These are phyloP conservation scores for Penicillium oxalicum DNA, from an alignment of 2,329 filamentous ascomycete genomes.

Conservation along the genomic window DNA sequence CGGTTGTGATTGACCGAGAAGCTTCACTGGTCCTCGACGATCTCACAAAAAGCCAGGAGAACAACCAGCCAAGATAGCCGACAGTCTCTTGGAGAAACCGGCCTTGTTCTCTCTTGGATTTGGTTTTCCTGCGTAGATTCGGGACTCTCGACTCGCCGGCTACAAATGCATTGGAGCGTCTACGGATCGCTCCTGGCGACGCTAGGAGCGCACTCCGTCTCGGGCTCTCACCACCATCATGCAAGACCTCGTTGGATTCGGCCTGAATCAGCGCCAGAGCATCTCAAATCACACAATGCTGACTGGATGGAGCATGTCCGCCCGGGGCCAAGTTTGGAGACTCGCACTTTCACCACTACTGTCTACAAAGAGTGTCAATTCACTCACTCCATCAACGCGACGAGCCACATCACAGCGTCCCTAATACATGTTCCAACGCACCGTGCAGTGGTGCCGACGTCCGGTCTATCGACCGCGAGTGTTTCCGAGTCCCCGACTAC, in stretches of 20 bases:
- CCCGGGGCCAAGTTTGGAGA: conserved; percentile 11
- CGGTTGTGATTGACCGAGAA: neutral
- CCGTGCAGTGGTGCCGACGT: conserved; percentile 64
- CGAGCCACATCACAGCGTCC: conserved; percentile 6
- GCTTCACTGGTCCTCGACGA: neutral
- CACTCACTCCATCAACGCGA: conserved; percentile 4
- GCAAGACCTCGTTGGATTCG: conserved; percentile 21
- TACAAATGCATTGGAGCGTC: neutral
- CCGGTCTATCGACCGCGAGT: conserved; percentile 52
- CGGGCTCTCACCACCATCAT: conserved; percentile 11
- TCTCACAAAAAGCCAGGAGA: neutral
- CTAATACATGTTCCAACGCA: conserved; percentile 3
- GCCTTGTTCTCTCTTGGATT: too few species aligned
- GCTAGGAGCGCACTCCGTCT: neutral
- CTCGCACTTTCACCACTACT: conserved; percentile 19
- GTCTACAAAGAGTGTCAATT: conserved; percentile 15
- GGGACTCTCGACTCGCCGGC: neutral
- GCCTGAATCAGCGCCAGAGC: conserved; percentile 5
- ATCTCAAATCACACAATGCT: conserved; percentile 7
- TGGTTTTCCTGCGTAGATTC: too few species aligned
- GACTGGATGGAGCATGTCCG: conserved; percentile 1
- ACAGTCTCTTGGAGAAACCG: too few species aligned
- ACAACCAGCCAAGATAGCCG: too few species aligned
- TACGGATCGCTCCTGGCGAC: neutral
- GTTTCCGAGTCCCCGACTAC: too few species aligned